Evolutionary conservation across 768 basidiomycete genomes (phyloP), one percentile per base, ranked within the genome.

Genomic region (Leccinum subgranulosum): DNA sequence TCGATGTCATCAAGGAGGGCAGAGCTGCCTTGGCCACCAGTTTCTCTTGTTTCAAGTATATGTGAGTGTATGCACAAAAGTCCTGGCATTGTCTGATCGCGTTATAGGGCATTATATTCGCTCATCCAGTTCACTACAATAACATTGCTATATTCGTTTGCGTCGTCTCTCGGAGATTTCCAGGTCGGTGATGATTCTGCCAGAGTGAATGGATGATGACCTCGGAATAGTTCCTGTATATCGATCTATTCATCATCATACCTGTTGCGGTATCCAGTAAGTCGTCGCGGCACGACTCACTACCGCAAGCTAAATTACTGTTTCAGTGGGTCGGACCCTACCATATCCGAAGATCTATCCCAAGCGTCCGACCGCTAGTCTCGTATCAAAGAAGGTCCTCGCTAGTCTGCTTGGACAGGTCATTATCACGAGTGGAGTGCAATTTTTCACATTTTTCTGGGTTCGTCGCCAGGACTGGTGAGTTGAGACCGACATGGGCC

Each of bases 11-110:
- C 76, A 93, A 88, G 67, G 96, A 99, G 69, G 97, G 97, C 8
- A 81, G 97, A 46, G 92, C 94, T 8, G 96, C 97, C 1, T 78
- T 99, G 53, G 96, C 97, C 53, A 98, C 97, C 1, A 96, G 94
- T 71, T 99, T 99, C 75, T 95, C 94, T 63, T 98, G 96, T 76
- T 99, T 99, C 85, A 99, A 99, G 74, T 99, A 98, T 68, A 99
- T 99, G 96, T 95, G 65, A 73, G 92, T 79, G 34, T 5, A 31
- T 47, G 14, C 41, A 34, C 41, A 29, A 48, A 21, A 43, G 51
- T 21, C n/a, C 11, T 29, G 31, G 23, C 47, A 27, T 23, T 6
- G 28, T 33, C 64, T 61, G 43, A 69, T 51, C 51, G 53, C 54
- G 47, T 36, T 61, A 17, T 65, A 98, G 95, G 96, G 97, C 97